Conservation (phyloP, 495 filamentous ascomycete species). For the Xylaria sp. region DNA sequence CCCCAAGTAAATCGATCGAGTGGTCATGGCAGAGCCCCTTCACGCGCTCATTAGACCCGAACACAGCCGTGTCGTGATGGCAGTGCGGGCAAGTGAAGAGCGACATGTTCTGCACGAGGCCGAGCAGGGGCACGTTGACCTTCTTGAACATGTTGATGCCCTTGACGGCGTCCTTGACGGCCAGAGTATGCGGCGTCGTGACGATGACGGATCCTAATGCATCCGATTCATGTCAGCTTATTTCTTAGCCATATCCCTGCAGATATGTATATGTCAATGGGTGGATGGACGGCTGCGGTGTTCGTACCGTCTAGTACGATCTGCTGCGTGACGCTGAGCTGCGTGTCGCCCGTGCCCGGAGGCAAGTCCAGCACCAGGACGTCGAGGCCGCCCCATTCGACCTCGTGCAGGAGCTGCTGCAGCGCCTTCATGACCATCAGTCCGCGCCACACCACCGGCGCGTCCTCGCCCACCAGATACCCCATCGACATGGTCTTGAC, state of each 20-base stretch:
- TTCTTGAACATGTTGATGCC: slow-evolving; percentile 92
- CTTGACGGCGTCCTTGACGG: slow-evolving; percentile 85
- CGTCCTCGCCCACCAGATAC: slow-evolving; percentile 79
- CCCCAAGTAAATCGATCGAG: slow-evolving; percentile 78
- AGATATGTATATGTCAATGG: neutral
- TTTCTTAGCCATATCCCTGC: neutral
- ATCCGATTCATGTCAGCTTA: neutral
- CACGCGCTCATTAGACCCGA: slow-evolving; percentile 64
- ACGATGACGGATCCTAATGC: slow-evolving; percentile 78
- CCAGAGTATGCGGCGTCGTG: slow-evolving; percentile 90
- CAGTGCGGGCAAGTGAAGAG: slow-evolving; percentile 85
- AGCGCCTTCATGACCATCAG: slow-evolving; percentile 98
- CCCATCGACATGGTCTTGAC: slow-evolving; percentile 99
- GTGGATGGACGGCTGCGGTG: neutral
- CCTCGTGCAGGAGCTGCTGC: slow-evolving; percentile 92
- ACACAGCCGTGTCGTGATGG: slow-evolving; percentile 74
- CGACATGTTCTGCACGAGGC: slow-evolving; percentile 97
- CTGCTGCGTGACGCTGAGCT: slow-evolving; percentile 93
- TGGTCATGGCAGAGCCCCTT: slow-evolving; percentile 58
- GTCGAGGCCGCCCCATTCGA: slow-evolving; percentile 86
- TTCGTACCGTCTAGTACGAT: slow-evolving; percentile 74
- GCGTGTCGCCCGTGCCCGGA: slow-evolving; percentile 93
- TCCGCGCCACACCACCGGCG: slow-evolving; percentile 93
- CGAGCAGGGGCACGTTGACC: slow-evolving; percentile 75
- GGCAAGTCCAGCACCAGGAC: slow-evolving; percentile 90